Evolutionary conservation across 1,139 yeast species (phyloP), one percentile per base, ranked within the genome.

Genomic region (Magnusiomyces sp.): DNA sequence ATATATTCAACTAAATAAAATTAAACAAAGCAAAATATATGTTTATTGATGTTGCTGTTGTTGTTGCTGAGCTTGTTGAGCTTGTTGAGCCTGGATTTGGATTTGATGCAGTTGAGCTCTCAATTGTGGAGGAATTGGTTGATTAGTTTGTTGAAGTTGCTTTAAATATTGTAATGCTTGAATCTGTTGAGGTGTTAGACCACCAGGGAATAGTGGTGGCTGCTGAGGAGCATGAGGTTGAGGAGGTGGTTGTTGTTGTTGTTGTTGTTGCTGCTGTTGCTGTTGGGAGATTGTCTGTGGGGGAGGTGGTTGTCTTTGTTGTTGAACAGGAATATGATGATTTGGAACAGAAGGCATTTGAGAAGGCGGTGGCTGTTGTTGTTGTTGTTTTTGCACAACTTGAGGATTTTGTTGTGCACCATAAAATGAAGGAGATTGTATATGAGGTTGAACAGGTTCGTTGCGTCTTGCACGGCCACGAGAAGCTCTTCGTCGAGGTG

Each of bases 11-110:
- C n/a, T n/a, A n/a, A n/a, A n/a, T n/a, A n/a, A n/a, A n/a, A n/a
- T n/a, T n/a, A n/a, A n/a, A n/a, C n/a, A n/a, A n/a, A n/a, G n/a
- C n/a, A n/a, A n/a, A n/a, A n/a, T n/a, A n/a, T n/a, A n/a, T n/a
- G 42, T 17, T 41, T 27, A 16, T 29, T 34, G 38, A n/a, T 41
- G 44, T 41, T 20, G 44, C 16, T 44, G 47, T 10, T 36, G 42
- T n/a, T 38, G 37, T 37, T 37, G 47, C 32, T 37, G 43, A 17
- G 32, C 43, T 32, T 43, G 50, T 32, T 43, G 43, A 23, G 31
- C 43, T 31, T 42, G 45, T 42, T 42, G 45, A 6, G 45, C 20
- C 17, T 42, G 45, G 13, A 11, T 20, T 37, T 37, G 43, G 27
- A 14, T 14, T 34, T 43, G 46, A 16, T 33, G 40, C 40, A 16